phyloP scores from a whole-genome alignment of 2,329 filamentous ascomycete genomes.

The Alternaria metachromatica region DNA sequence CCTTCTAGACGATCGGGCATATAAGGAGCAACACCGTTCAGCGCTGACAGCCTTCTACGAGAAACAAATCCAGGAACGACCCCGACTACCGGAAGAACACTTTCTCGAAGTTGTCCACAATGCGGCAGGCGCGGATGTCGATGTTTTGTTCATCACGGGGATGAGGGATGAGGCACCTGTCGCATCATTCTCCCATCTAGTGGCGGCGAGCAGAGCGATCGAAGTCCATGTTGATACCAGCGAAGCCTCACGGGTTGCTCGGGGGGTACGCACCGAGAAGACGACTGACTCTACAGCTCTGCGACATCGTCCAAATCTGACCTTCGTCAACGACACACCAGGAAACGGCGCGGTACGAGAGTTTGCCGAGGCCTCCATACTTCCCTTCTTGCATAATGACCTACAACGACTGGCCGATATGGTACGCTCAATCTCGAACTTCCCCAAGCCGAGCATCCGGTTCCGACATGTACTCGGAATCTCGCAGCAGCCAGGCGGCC shows the following conservation, averaged over 20 bases:
- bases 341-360: constrained; percentile 49
- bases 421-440: constrained; percentile 58
- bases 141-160: constrained; percentile 68
- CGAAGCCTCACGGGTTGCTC: constrained; percentile 41
- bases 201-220: constrained; percentile 60
- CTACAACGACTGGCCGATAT: constrained; percentile 58
- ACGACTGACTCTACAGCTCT: constrained; percentile 10
- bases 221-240: constrained; percentile 60
- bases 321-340: constrained; percentile 60
- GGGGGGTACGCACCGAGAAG: constrained; percentile 44
- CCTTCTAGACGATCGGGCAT: constrained; percentile 61
- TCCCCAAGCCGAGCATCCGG: constrained; percentile 58
- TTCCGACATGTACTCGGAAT: constrained; percentile 68
- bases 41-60: constrained; percentile 61
- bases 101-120: constrained; percentile 49
- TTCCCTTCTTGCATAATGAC: constrained; percentile 57
- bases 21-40: constrained; percentile 67
- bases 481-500: constrained; percentile 58
- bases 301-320: constrained; percentile 51
- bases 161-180: constrained; percentile 68
- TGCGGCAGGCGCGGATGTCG: constrained; percentile 42
- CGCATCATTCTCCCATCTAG: constrained; percentile 60
- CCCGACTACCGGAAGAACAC: constrained; percentile 56
- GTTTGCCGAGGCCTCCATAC: constrained; percentile 54
- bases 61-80: constrained; percentile 52